These are phyloP conservation scores for Radiomyces spectabilis DNA, from an alignment of 192 early-diverging fungal species.

Conservation along the genomic window DNA sequence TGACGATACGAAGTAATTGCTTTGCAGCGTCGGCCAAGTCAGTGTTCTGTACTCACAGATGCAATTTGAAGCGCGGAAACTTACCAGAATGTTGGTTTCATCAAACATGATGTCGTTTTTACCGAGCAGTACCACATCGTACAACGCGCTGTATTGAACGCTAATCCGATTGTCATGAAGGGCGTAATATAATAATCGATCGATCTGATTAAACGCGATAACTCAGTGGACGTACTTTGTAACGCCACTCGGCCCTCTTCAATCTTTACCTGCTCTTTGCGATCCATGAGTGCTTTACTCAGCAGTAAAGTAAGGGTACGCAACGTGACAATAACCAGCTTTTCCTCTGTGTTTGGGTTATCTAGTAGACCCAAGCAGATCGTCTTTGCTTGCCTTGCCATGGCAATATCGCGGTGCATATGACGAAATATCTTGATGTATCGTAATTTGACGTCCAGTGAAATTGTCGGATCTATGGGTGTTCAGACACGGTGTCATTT, in stretches of 20 bases:
- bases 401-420: constrained; percentile 38
- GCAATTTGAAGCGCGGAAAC: neutral
- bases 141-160: constrained; percentile 3
- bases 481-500: neutral
- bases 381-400: constrained; percentile 32
- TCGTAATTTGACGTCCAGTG: constrained; percentile 21
- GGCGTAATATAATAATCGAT: constrained; percentile 11
- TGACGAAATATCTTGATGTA: constrained; percentile 41
- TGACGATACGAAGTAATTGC: neutral
- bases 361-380: constrained; percentile 32
- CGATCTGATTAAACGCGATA: constrained; percentile 14
- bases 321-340: constrained; percentile 29
- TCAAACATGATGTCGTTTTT: constrained; percentile 9
- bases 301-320: constrained; percentile 31
- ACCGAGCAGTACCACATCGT: constrained; percentile 11
- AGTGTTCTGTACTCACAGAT: no score
- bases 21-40: no score
- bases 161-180: constrained; percentile 5
- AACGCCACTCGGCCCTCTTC: no score
- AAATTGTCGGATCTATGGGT: constrained; percentile 23
- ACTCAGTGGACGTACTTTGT: no score
- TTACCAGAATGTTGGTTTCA: neutral
- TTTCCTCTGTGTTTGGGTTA: constrained; percentile 14
- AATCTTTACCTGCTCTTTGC: constrained; percentile 32
- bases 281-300: constrained; percentile 31